Evolutionary conservation across 2,329 filamentous ascomycete genomes (phyloP).

Genomic region (Diaporthe sp.): DNA sequence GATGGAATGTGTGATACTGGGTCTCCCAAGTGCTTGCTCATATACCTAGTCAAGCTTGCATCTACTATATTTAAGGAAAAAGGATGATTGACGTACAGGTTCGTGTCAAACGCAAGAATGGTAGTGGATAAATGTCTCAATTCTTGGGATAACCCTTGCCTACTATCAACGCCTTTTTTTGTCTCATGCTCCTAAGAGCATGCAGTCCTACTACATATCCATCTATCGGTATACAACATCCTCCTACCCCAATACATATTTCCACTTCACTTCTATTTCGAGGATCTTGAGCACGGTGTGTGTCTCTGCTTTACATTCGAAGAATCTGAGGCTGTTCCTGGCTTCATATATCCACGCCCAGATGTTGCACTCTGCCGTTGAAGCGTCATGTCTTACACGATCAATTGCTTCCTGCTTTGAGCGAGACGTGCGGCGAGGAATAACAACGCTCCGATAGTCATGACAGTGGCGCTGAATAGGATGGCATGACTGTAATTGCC

Average conservation of each 20-base stretch:
- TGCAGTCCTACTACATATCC: fast-evolving
- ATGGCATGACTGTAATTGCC: neutral
- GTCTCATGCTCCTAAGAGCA: neutral
- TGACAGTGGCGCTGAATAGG: neutral
- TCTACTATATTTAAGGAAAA: neutral
- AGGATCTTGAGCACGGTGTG: too few species aligned
- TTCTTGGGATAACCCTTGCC: too few species aligned
- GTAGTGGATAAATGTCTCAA: fast-evolving
- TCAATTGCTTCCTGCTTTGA: neutral
- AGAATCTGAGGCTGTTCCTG: too few species aligned
- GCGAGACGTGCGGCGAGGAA: neutral
- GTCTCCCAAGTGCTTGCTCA: neutral
- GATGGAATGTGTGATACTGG: neutral
- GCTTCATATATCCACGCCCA: too few species aligned
- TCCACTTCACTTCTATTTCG: fast-evolving
- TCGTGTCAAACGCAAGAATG: too few species aligned
- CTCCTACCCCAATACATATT: neutral
- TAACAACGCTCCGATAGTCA: neutral
- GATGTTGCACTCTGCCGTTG: neutral
- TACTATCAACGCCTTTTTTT: too few species aligned
- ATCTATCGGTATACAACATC: neutral
- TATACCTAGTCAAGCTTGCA: neutral
- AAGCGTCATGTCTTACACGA: neutral
- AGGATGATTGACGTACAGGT: too few species aligned
- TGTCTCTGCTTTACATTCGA: too few species aligned